Percentiles rank a stretch among this genome's conserved stretches.
Conservation (phyloP, 805 yeast genomes). For the Zygoascus ofunaensis region DNA sequence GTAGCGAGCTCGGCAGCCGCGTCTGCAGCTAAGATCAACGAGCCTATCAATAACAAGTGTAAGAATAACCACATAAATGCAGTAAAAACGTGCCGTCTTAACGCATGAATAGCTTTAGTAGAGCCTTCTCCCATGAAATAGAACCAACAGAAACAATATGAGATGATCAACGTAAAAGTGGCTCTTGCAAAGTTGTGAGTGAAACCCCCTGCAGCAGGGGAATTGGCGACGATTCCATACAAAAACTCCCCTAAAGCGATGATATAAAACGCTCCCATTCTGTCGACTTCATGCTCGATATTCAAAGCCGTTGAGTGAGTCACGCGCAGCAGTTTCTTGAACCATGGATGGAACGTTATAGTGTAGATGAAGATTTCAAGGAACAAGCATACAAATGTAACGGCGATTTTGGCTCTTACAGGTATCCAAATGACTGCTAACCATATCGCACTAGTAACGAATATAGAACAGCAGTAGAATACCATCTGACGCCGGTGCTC, state of each 20-base stretch:
- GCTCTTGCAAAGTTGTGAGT: constrained; percentile 40
- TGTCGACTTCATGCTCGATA: constrained; percentile 59
- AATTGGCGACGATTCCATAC: constrained; percentile 41
- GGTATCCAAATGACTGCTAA: constrained; percentile 42
- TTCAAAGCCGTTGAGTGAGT: constrained; percentile 50
- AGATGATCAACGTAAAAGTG: constrained; percentile 37
- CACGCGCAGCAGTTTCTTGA: constrained; percentile 35
- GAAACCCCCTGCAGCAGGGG: constrained; percentile 42
- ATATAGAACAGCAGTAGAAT: constrained; percentile 28
- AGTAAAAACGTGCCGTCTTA: constrained; percentile 38
- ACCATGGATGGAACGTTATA: constrained; percentile 39
- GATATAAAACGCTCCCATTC: constrained; percentile 48
- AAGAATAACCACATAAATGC: constrained; percentile 40
- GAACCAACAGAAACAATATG: constrained; percentile 44
- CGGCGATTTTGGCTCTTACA: constrained; percentile 38
- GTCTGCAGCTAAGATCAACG: constrained; percentile 45
- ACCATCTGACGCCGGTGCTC: constrained; percentile 43
- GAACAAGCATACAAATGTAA: constrained; percentile 34
- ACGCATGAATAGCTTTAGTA: constrained; percentile 42
- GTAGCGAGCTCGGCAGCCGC: constrained; percentile 43
- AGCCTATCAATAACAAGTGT: constrained; percentile 45
- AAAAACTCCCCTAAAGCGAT: constrained; percentile 61
- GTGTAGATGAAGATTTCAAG: constrained; percentile 36
- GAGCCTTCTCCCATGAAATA: constrained; percentile 48
- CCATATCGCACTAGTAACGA: constrained; percentile 39